Evolutionary conservation across 176 grass and related monocot genomes (phyloP).

Genomic region (Bonia amplexicaulis): DNA sequence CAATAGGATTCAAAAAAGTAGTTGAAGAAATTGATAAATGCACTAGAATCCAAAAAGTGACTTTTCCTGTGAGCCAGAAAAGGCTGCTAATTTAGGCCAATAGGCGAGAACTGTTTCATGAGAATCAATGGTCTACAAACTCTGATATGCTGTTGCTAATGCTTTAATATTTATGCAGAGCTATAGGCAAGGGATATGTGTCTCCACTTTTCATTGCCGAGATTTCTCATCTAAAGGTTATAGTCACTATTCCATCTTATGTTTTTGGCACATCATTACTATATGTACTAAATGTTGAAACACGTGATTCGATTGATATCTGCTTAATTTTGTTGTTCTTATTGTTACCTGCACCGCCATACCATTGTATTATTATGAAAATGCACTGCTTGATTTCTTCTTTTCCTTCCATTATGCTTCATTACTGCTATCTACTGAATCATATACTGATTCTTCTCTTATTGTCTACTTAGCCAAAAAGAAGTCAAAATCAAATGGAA

Average conservation of each 20-base stretch:
- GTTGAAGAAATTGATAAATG: background rate
- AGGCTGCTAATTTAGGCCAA: background rate
- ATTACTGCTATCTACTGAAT: background rate
- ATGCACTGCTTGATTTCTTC: background rate
- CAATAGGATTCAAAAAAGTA: background rate
- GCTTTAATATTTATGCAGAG: slow-evolving; percentile 43
- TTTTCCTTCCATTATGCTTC: background rate
- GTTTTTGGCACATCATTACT: background rate
- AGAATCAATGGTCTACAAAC: background rate
- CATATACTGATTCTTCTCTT: slow-evolving; percentile 19
- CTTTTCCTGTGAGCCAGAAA: background rate
- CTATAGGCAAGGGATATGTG: slow-evolving; percentile 56
- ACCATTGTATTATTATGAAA: background rate
- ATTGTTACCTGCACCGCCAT: background rate
- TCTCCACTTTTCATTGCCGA: slow-evolving; percentile 48
- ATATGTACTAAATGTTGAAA: background rate
- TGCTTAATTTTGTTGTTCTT: background rate
- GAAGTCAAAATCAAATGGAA: slow-evolving; percentile 58
- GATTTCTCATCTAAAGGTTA: slow-evolving; percentile 80
- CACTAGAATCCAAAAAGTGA: background rate
- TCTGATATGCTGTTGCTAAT: slow-evolving; percentile 17
- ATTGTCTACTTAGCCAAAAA: slow-evolving; percentile 56
- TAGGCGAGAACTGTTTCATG: background rate
- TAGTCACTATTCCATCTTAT: slow-evolving; percentile 2
- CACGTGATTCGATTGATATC: background rate